These are phyloP conservation scores for Teratosphaeria gauchensis DNA, from an alignment of 2,329 filamentous ascomycete genomes.

Conservation along the genomic window DNA sequence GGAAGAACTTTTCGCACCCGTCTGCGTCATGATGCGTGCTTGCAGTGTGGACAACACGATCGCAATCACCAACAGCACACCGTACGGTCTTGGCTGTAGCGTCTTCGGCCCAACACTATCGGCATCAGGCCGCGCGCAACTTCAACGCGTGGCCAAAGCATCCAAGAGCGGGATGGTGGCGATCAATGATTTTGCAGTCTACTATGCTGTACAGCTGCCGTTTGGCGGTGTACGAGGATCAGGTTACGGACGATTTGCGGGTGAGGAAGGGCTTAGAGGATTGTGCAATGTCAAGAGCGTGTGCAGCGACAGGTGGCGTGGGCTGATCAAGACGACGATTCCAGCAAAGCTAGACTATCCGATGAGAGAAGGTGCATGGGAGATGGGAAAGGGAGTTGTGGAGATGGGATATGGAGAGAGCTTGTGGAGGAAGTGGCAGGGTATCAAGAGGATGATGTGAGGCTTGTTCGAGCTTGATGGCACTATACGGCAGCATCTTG, in stretches of 20 bases:
- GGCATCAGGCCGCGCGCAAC: slow-evolving; percentile 43
- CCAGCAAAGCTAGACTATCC: slow-evolving; percentile 76
- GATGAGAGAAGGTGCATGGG: slow-evolving; percentile 40
- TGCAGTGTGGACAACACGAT: slow-evolving; percentile 58
- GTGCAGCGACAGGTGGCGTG: slow-evolving; percentile 61
- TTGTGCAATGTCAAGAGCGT: slow-evolving; percentile 83
- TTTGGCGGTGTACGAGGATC: slow-evolving; percentile 88
- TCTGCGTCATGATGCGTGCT: slow-evolving; percentile 78
- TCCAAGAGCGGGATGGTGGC: slow-evolving; percentile 83
- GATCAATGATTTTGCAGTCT: slow-evolving; percentile 90
- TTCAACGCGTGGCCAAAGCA: slow-evolving; percentile 55
- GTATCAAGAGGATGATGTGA: slow-evolving; percentile 30
- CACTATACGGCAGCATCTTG: neutral
- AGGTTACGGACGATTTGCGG: slow-evolving; percentile 85
- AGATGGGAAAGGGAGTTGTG: slow-evolving; percentile 36
- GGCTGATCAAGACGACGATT: slow-evolving; percentile 59
- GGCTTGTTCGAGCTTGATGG: slow-evolving; percentile 6
- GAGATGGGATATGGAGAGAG: slow-evolving; percentile 40
- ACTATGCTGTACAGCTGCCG: slow-evolving; percentile 86
- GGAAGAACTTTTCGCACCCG: slow-evolving; percentile 84
- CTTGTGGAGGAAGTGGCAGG: slow-evolving; percentile 27
- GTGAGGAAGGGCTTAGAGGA: slow-evolving; percentile 73
- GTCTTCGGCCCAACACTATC: slow-evolving; percentile 59
- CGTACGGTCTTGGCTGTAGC: slow-evolving; percentile 78
- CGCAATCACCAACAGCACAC: slow-evolving; percentile 67